phyloP scores from a whole-genome alignment of 73 alveolate species.

The Paramecium pentaurelia region DNA sequence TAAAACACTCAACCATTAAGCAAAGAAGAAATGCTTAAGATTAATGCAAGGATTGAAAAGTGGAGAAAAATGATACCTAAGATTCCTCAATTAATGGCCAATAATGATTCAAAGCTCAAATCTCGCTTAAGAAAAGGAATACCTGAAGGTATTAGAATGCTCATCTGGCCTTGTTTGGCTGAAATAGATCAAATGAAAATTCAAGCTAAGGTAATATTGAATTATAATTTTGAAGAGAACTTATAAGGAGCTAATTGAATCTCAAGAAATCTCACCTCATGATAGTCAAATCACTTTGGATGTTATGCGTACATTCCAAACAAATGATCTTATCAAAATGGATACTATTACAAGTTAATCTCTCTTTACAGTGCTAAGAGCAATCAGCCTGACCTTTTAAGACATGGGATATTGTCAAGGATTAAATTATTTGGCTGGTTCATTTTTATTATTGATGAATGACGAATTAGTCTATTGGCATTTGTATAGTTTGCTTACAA shows the following conservation, averaged over 20 bases:
- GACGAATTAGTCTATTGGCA: constrained; percentile 57
- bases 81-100: constrained; percentile 17
- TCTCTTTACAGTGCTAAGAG: constrained; percentile 44
- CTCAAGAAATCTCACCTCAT: constrained; percentile 41
- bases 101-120: constrained; percentile 47
- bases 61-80: constrained; percentile 61
- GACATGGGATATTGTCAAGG: constrained; percentile 66
- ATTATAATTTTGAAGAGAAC: background rate
- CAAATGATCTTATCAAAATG: constrained; percentile 34
- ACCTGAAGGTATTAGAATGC: constrained; percentile 60
- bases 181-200: constrained; percentile 35
- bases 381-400: constrained; percentile 51
- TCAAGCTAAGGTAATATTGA: background rate
- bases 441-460: constrained; percentile 45
- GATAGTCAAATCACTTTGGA: constrained; percentile 50
- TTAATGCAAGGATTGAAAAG: constrained; percentile 56
- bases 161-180: constrained; percentile 53
- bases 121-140: constrained; percentile 60
- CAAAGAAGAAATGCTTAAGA: constrained; percentile 42
- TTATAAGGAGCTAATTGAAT: background rate
- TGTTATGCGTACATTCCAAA: constrained; percentile 47
- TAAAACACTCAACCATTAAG: background rate
- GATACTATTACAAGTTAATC: constrained; percentile 54
- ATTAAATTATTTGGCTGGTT: constrained; percentile 47
- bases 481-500: constrained; percentile 46